Evolutionary conservation across 2,329 filamentous ascomycete species (phyloP).

Genomic region (Hymenoscyphus albidus): DNA sequence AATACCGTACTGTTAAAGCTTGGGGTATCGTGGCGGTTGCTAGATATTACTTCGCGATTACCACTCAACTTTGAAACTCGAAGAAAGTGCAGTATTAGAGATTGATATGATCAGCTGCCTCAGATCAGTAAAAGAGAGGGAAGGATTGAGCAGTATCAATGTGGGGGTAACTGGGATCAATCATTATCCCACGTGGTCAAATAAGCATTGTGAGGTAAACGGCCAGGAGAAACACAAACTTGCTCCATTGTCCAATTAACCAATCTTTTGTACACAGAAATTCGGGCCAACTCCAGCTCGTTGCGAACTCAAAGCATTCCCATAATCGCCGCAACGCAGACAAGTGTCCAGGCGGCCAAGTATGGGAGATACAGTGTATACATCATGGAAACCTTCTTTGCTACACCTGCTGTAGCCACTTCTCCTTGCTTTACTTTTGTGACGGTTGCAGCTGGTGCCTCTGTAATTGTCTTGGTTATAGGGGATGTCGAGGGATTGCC

Average conservation of each 20-base stretch:
- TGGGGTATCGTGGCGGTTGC: too few species aligned
- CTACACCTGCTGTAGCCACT: slow-evolving; percentile 18
- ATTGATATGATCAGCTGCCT: too few species aligned
- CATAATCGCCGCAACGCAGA: slow-evolving; percentile 26
- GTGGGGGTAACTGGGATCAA: too few species aligned
- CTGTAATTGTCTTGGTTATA: slow-evolving; percentile 19
- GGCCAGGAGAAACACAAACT: background rate
- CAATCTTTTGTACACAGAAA: background rate
- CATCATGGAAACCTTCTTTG: slow-evolving; percentile 12
- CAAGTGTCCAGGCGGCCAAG: slow-evolving; percentile 16
- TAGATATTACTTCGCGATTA: too few species aligned
- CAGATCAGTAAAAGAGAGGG: too few species aligned
- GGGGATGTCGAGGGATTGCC: slow-evolving; percentile 12
- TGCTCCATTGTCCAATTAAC: background rate
- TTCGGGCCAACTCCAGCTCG: background rate
- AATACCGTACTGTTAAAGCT: too few species aligned
- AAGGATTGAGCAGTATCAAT: too few species aligned
- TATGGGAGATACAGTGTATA: slow-evolving; percentile 20
- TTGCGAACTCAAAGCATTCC: slow-evolving; percentile 19
- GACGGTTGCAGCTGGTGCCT: slow-evolving; percentile 22
- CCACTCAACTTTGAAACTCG: too few species aligned
- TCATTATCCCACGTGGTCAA: background rate
- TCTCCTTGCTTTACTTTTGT: slow-evolving; percentile 30
- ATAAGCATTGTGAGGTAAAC: background rate
- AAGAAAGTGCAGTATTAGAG: too few species aligned